Percentiles rank a stretch among this genome's conserved stretches.
These are phyloP conservation scores for Aristolochia fimbriata DNA, from an alignment of 164 flowering plant genomes.

Conservation along the genomic window DNA sequence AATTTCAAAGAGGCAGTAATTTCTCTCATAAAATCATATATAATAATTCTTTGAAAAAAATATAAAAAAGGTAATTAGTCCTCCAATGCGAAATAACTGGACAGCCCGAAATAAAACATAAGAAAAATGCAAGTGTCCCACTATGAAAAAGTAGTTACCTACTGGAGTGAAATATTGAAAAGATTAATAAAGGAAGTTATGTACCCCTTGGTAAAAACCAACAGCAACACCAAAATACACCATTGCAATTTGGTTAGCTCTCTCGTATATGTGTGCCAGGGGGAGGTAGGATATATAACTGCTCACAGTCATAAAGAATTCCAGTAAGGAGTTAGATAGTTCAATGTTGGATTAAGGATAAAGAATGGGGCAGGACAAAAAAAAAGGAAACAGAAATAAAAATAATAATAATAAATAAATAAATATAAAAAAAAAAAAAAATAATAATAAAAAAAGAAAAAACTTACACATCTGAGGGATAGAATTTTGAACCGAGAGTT, in stretches of 20 bases:
- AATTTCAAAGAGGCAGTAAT: no score
- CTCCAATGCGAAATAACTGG: no score
- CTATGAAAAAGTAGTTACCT: background rate
- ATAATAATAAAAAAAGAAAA: background rate
- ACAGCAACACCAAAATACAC: conserved; percentile 70
- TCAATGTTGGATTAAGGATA: background rate
- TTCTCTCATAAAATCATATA: no score
- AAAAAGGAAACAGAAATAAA: no score
- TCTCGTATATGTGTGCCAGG: conserved; percentile 93
- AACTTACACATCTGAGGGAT: conserved; percentile 80
- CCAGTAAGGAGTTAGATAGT: background rate
- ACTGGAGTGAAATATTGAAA: background rate
- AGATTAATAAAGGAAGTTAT: background rate
- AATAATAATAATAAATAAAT: background rate
- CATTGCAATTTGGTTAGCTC: conserved; percentile 56
- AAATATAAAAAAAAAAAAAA: background rate
- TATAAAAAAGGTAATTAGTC: no score
- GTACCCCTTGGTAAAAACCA: conserved; percentile 98
- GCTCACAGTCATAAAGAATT: conserved; percentile 13
- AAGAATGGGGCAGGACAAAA: no score
- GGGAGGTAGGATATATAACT: conserved; percentile 97
- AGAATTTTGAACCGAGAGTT: conserved; percentile 25
- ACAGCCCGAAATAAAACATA: no score
- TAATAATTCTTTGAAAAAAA: no score
- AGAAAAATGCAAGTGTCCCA: no score